Evolutionary conservation across 257 asterid species (phyloP).

Genomic region (Petunia axillaris): DNA sequence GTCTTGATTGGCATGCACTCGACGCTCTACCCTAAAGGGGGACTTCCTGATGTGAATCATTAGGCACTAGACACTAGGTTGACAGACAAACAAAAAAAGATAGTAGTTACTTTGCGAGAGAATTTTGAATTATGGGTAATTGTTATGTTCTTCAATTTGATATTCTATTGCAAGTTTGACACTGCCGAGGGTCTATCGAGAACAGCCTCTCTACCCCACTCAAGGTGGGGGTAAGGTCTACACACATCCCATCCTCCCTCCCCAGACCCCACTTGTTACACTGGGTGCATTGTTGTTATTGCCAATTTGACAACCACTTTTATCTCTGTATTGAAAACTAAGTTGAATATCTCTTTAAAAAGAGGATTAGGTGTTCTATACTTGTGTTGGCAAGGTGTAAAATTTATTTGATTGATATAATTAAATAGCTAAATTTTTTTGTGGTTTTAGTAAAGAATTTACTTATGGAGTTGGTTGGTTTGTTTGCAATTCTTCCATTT

Average conservation of each 20-base stretch:
- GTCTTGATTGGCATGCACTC: constrained; percentile 46
- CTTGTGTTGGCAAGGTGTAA: not conserved
- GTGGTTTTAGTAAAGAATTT: not conserved
- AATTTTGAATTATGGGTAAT: constrained; percentile 38
- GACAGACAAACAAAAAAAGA: too few relatives aligned
- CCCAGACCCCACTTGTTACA: too few relatives aligned
- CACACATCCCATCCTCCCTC: too few relatives aligned
- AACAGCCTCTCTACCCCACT: too few relatives aligned
- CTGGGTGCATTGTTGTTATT: not conserved
- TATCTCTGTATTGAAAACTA: not conserved
- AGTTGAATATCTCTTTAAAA: not conserved
- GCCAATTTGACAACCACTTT: not conserved
- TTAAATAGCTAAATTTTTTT: not conserved
- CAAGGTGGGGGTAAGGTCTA: too few relatives aligned
- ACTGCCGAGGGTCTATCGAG: too few relatives aligned
- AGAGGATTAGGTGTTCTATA: not conserved
- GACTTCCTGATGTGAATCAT: too few relatives aligned
- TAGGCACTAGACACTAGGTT: too few relatives aligned
- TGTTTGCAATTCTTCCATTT: not conserved
- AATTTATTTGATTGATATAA: not conserved
- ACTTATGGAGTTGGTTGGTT: not conserved
- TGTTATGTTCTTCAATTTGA: constrained; percentile 31
- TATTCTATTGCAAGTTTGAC: constrained; percentile 22
- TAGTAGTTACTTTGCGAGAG: constrained; percentile 29
- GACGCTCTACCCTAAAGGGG: too few relatives aligned